Evolutionary conservation across 108 stramenopile species (phyloP), one percentile per base, ranked within the genome.

Genomic region (Pseudonitzschia multistriata): DNA sequence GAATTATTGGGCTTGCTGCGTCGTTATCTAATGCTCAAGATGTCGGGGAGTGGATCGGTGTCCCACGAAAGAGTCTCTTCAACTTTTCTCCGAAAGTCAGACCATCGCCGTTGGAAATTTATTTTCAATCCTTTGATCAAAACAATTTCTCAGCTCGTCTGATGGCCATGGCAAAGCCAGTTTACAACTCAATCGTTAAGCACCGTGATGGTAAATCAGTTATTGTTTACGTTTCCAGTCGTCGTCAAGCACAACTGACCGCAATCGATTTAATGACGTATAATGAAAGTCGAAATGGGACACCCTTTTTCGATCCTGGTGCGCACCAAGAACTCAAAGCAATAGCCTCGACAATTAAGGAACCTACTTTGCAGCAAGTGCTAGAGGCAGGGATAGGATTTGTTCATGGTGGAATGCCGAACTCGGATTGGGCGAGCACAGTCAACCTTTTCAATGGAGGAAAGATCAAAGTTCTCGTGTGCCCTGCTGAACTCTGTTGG

Each of bases 11-110:
- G 29, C 74, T 98, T 27, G 83, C 91, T 62, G 92, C 97, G 7
- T 94, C 97, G 5, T 70, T 98, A 25, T 98, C 99, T 25, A 98
- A 99, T 79, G 97, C 96, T 0, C 88, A 92, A 57, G 99, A 99
- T 74, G 86, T 99, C 7, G 99, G 92, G 28, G 99, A 97, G 60
- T 98, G 98, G 98, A 88, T 99, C 80, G 98, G 99, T 22, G 97
- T 95, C 13, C 64, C 95, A 7, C 61, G 67, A 24, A 88, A 90
- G 66, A 88, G 86, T 50, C 65, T 96, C 19, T 97, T 97, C 85
- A 96, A 97, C 77, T 98, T 99, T 83, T 89, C 91, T 45, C 94
- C 97, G 13, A 90, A 93, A 60, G 94, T 92, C 0, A 70, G 98
- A 64, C 99, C 99, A 4, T 79, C 80, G 45, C 96, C 98, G 8